Evolutionary conservation across 306 rosid genomes (phyloP), one percentile per base, ranked within the genome.

Genomic region (Quercus alba): DNA sequence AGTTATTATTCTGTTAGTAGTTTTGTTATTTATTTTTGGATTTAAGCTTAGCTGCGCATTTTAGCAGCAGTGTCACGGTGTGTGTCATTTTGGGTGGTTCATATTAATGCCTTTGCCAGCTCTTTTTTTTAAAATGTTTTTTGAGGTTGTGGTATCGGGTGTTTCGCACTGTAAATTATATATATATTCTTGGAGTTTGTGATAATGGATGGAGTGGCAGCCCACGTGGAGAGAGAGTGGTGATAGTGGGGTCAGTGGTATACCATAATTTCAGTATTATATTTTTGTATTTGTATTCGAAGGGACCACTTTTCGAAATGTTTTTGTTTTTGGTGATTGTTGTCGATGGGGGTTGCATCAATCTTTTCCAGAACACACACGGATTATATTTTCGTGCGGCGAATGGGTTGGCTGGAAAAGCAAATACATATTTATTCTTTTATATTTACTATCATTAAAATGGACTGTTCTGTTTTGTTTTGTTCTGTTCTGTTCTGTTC

Each of bases 181-280:
- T 38, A 38, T 38, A 35, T 35, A 38, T 38, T 73, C 44, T 54
- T 54, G 25, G 49, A 56, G 56, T 67, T 5, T 74, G 80, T 77
- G 85, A 21, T 20, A 44, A 25, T 74, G 54, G 19, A 28, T 70
- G 63, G 19, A 28, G 33, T 76, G 19, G 68, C 49, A 33, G 26
- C 55, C 54, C 87, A 88, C 88, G 81, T 80, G 91, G 82, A 62
- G 74, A 41, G 4, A 13, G 30, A 12, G 15, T 11, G 5, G 8
- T 10, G n/a, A n/a, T n/a, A 55, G 75, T 76, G 78, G 90, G 85
- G 73, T 64, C 84, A 77, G 78, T 88, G 85, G 73, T 64, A 81
- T 79, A 62, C 67, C 2, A 38, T 38, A 38, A 8, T 38, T 38
- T 38, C 10, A 38, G 46, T 38, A 38, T 38, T 38, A 38, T 38